Percentiles rank a stretch among this genome's conserved stretches.
Evolutionary conservation across 2,329 filamentous ascomycete species (phyloP).

Genomic region (Penicillium hordei): DNA sequence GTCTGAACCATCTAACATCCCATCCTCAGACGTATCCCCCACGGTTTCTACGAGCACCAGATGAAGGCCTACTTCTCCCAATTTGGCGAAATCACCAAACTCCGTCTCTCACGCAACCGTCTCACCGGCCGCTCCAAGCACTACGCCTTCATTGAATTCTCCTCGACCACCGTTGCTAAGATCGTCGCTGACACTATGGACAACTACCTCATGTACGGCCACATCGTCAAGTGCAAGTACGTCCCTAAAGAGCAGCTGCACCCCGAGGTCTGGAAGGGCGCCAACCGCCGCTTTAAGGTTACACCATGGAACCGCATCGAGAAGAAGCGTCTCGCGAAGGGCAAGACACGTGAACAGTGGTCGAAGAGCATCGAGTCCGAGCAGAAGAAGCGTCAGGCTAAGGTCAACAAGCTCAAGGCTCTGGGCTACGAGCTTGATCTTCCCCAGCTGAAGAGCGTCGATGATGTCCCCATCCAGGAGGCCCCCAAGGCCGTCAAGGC

Average conservation of each 20-base stretch:
- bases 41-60: slow-evolving; percentile 96
- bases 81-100: slow-evolving; percentile 76
- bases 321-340: slow-evolving; percentile 70
- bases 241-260: slow-evolving; percentile 77
- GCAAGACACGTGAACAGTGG: slow-evolving; percentile 75
- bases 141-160: slow-evolving; percentile 92
- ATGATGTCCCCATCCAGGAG: slow-evolving; percentile 51
- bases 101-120: slow-evolving; percentile 87
- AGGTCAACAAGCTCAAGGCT: slow-evolving; percentile 72
- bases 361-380: slow-evolving; percentile 71
- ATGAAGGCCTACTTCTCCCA: slow-evolving; percentile 93
- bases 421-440: slow-evolving; percentile 81
- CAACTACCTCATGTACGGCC: slow-evolving; percentile 93
- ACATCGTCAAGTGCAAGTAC: slow-evolving; percentile 84
- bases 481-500: slow-evolving; percentile 35
- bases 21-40: slow-evolving; percentile 67
- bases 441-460: slow-evolving; percentile 67
- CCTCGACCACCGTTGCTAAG: slow-evolving; percentile 72
- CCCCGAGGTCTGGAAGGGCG: slow-evolving; percentile 81
- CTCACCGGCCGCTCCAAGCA: slow-evolving; percentile 89
- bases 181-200: slow-evolving; percentile 96
- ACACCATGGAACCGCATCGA: slow-evolving; percentile 87
- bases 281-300: slow-evolving; percentile 84
- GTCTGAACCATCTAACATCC: slow-evolving; percentile 16
- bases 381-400: slow-evolving; percentile 65